Conservation (phyloP, 2,329 filamentous ascomycete genomes). For the Penicillium sclerotigenum region DNA sequence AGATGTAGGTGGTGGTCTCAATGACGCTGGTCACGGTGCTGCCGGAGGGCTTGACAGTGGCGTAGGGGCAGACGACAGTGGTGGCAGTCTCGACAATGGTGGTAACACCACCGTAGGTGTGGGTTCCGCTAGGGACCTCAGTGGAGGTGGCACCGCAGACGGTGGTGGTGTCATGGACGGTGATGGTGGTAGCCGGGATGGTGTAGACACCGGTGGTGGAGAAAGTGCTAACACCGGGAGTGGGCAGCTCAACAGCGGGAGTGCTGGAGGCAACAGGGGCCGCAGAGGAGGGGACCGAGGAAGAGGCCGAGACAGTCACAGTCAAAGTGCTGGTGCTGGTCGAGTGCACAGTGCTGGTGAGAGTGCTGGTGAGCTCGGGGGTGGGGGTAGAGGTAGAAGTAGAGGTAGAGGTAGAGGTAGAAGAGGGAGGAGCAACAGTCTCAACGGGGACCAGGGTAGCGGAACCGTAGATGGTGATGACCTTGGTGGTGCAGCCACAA, state of each 20-base stretch:
- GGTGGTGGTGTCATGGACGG: constrained; percentile 64
- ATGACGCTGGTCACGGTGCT: constrained; percentile 64
- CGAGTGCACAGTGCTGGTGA: constrained; percentile 34
- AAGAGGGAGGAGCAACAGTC: constrained; percentile 21
- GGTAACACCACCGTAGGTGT: constrained; percentile 70
- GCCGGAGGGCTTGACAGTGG: constrained; percentile 58
- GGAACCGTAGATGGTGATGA: constrained; percentile 66
- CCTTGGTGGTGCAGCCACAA: constrained; percentile 73
- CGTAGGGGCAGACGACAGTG: constrained; percentile 67
- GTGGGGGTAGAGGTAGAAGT: constrained; percentile 18
- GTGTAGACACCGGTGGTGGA: constrained; percentile 70
- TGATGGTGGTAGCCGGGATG: constrained; percentile 69
- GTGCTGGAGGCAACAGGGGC: constrained; percentile 13
- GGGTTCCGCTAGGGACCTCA: constrained; percentile 59
- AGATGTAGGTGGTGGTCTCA: constrained; percentile 67
- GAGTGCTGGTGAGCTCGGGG: constrained; percentile 20
- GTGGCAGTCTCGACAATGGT: constrained; percentile 65
- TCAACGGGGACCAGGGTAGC: constrained; percentile 50
- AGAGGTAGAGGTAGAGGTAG: neutral
- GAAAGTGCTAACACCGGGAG: constrained; percentile 52
- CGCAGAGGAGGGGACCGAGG: constrained; percentile 16
- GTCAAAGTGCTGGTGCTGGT: constrained; percentile 41
- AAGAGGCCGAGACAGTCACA: constrained; percentile 27
- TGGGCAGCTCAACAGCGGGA: constrained; percentile 40
- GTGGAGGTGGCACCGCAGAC: constrained; percentile 64